These are phyloP conservation scores for Suillus occidentalis DNA, from an alignment of 768 basidiomycete genomes.

Conservation along the genomic window DNA sequence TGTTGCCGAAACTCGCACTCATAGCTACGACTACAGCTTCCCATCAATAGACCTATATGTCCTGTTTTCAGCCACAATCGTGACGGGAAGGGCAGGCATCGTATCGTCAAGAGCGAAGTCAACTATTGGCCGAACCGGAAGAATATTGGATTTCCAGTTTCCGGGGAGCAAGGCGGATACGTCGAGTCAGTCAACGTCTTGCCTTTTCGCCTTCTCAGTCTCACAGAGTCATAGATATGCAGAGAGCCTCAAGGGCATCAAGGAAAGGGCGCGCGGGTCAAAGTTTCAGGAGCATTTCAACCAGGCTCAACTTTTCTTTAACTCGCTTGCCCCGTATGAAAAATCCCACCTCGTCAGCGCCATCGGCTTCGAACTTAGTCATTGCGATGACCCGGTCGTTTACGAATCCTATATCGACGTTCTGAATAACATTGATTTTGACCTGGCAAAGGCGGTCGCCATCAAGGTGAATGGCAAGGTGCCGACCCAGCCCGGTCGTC, in stretches of 20 bases:
- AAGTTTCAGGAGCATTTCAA: constrained; percentile 78
- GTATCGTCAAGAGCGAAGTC: constrained; percentile 54
- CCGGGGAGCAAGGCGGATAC: constrained; percentile 55
- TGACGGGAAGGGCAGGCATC: constrained; percentile 57
- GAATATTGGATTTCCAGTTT: constrained; percentile 46
- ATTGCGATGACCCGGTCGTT: constrained; percentile 75
- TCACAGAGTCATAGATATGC: constrained; percentile 38
- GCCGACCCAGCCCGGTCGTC: constrained; percentile 49
- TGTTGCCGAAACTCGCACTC: neutral
- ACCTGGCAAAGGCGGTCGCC: constrained; percentile 71
- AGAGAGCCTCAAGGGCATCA: constrained; percentile 53
- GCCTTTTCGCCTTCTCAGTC: constrained; percentile 10
- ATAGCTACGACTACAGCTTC: constrained; percentile 45
- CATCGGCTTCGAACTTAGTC: constrained; percentile 80
- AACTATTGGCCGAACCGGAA: constrained; percentile 88
- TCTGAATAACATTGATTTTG: constrained; percentile 71
- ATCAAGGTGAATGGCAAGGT: constrained; percentile 58
- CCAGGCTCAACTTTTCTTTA: constrained; percentile 82
- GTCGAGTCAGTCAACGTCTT: constrained; percentile 41
- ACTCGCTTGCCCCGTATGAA: constrained; percentile 71
- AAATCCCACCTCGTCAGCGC: constrained; percentile 70
- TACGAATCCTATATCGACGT: constrained; percentile 66
- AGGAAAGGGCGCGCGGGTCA: constrained; percentile 58
- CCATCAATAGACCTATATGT: constrained; percentile 80
- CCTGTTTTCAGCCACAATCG: constrained; percentile 72